Base-by-base conservation (phyloP, 2,329 filamentous ascomycete species). In the Cercospora canescens region DNA sequence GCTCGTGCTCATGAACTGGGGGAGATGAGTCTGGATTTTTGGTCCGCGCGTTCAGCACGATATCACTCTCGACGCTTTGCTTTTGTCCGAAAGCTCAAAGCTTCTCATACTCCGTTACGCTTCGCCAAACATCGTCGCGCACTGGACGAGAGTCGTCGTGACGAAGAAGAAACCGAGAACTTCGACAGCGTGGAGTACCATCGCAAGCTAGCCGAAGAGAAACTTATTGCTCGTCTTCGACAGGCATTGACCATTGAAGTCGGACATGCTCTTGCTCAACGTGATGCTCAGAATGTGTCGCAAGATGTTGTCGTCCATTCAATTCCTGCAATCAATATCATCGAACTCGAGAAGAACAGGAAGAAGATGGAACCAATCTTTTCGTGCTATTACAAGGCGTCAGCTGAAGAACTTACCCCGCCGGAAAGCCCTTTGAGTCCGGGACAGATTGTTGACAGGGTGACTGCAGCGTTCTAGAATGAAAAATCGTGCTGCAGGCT, bases 1-100 rank as follows among this genome's bases (percentile, higher is more conserved):
- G 76, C 76, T 2, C 75, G 80, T 28, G 76, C 77, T 0, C 66
- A 71, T 9, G 80, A 82, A 70, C 74, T 82, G 0, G 76, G 75
- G 6, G 76, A 82, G 66, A 81, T 82, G 79, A 73, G 76, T 39
- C 77, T 78, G 56, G 80, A 82, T 71, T 81, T 81, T 69, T 82
- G 79, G 79, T 77, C 76, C 26, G 68, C 78, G 1, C 73, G 80
- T 6, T 73, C 78, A 4, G 59, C 69, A 12, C 73, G 79, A 14
- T 81, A 81, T 60, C 79, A 81, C 69, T 69, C 69, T 2, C 77
- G 80, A 14, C 76, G 80, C 8, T 73, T 73, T 34, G 76, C 77
- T 65, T 82, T 81, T 67, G 79, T 82, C 1, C 74, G 80, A 55
- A 82, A 81, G 68, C 70, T 76, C 66, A 80, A 77, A 67, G 63